Evolutionary conservation across 108 stramenopile species (phyloP).

Genomic region (Fistulifera pelliculosa): DNA sequence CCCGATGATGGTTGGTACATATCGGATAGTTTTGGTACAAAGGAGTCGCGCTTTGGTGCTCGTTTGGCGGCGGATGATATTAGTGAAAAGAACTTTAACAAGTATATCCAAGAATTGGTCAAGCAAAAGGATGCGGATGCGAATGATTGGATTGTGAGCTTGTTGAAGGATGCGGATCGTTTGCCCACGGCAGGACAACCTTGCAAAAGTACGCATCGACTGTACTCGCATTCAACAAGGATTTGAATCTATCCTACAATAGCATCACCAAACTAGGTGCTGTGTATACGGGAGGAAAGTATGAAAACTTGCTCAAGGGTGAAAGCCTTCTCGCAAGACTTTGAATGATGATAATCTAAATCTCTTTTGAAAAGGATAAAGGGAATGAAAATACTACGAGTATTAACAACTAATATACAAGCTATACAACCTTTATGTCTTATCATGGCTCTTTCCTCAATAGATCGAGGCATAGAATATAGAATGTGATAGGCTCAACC

Average conservation of each 20-base stretch:
- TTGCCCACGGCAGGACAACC: slow-evolving; percentile 58
- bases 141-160: slow-evolving; percentile 23
- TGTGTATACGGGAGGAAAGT: slow-evolving; percentile 82
- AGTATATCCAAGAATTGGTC: slow-evolving; percentile 36
- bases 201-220: slow-evolving; percentile 68
- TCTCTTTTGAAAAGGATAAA: slow-evolving; percentile 30
- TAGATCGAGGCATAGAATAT: too few species aligned
- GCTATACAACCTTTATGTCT: too few species aligned
- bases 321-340: slow-evolving; percentile 48
- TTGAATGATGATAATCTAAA: slow-evolving; percentile 69
- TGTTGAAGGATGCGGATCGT: slow-evolving; percentile 27
- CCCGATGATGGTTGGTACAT: slow-evolving; percentile 86
- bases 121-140: slow-evolving; percentile 8
- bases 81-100: slow-evolving; percentile 54
- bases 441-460: too few species aligned
- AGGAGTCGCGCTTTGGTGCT: slow-evolving; percentile 68
- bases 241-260: slow-evolving; percentile 67
- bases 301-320: slow-evolving; percentile 78
- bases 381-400: too few species aligned
- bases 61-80: slow-evolving; percentile 38
- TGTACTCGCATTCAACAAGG: slow-evolving; percentile 65
- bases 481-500: too few species aligned
- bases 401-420: too few species aligned
- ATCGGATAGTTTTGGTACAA: slow-evolving; percentile 74
- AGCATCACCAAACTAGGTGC: slow-evolving; percentile 75